Evolutionary conservation across 805 yeast species (phyloP).

Genomic region (Vanderwaltozyma yarrowii): DNA sequence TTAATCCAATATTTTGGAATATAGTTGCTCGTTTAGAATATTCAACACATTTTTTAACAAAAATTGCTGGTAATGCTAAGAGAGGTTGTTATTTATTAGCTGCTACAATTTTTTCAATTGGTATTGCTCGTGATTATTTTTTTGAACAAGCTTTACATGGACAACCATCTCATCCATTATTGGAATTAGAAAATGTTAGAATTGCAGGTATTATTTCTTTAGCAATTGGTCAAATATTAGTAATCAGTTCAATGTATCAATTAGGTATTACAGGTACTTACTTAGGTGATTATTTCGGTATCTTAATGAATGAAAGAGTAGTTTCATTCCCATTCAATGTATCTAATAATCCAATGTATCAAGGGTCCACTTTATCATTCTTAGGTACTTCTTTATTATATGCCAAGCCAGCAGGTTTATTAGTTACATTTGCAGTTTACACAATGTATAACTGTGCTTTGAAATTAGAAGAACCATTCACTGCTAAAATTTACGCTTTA

Average conservation of each 20-base stretch:
- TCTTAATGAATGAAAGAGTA: slow-evolving; percentile 82
- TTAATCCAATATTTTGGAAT: slow-evolving; percentile 96
- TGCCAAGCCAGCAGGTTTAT: slow-evolving; percentile 84
- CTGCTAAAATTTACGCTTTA: slow-evolving; percentile 79
- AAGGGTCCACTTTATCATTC: slow-evolving; percentile 83
- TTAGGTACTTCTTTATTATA: slow-evolving; percentile 82
- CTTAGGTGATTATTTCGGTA: slow-evolving; percentile 94
- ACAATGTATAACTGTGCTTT: slow-evolving; percentile 78
- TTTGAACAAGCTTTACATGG: slow-evolving; percentile 59
- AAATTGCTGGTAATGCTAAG: slow-evolving; percentile 54
- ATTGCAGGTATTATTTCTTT: slow-evolving; percentile 48
- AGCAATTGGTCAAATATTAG: slow-evolving; percentile 68
- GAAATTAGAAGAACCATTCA: slow-evolving; percentile 90
- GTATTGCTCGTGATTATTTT: slow-evolving; percentile 69
- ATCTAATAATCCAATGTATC: slow-evolving; percentile 91
- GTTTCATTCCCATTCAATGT: slow-evolving; percentile 90
- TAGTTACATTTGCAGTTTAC: slow-evolving; percentile 61
- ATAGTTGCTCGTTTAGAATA: slow-evolving; percentile 82
- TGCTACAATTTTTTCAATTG: slow-evolving; percentile 70
- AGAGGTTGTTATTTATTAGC: slow-evolving; percentile 84
- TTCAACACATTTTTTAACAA: slow-evolving; percentile 65
- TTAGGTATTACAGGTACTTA: slow-evolving; percentile 95
- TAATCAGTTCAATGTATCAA: slow-evolving; percentile 77
- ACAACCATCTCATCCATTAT: slow-evolving; percentile 59
- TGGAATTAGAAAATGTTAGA: slow-evolving; percentile 32